Evolutionary conservation across 768 basidiomycete species (phyloP), one percentile per base, ranked within the genome.

Genomic region (Tricholoma flavovirens): DNA sequence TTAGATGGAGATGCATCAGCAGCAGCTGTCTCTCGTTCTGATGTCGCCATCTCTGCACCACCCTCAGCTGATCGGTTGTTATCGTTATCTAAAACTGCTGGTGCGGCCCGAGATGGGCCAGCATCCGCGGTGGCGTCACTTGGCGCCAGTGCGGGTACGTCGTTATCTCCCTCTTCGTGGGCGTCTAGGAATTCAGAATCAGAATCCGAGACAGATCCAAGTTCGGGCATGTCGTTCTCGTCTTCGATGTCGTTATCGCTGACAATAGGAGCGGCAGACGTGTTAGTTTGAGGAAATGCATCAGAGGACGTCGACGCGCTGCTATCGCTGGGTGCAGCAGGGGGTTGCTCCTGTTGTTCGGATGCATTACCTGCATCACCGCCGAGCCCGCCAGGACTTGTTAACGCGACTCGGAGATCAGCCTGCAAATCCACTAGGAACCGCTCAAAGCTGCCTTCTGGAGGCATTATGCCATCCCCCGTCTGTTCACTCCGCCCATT

Each of bases 341-440:
- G 15, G 15, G 9, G 52, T 17, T 30, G 36, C 17, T 29, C 40
- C 7, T 29, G 17, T 30, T 43, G 38, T 19, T 40, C 22, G 15
- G 38, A 5, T 6, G 17, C 15, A 30, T 43, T 42, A 29, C 40
- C 32, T 29, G 22, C 43, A 30, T 21, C 46, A 21, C 43, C 30
- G 15, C 35, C 21, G 32, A 55, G 55, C 8, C 26, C 45, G 35
- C 26, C 36, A 12, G 57, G 40, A 14, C 35, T 61, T 12, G 78
- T 79, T 57, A 93, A 67, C 8, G 86, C 84, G 5, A 74, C 69
- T 54, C 90, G 73, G 54, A 93, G 71, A 67, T 92, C 90, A 15
- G 77, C 71, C 68, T 92, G 91, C 53, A 92, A 64, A 69, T 92
- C 88, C 45, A 88, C 71, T 60, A 93, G 71, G 74, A 93, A 93